Evolutionary conservation across 768 basidiomycete species (phyloP).

Genomic region (Pulveroboletus sp.): DNA sequence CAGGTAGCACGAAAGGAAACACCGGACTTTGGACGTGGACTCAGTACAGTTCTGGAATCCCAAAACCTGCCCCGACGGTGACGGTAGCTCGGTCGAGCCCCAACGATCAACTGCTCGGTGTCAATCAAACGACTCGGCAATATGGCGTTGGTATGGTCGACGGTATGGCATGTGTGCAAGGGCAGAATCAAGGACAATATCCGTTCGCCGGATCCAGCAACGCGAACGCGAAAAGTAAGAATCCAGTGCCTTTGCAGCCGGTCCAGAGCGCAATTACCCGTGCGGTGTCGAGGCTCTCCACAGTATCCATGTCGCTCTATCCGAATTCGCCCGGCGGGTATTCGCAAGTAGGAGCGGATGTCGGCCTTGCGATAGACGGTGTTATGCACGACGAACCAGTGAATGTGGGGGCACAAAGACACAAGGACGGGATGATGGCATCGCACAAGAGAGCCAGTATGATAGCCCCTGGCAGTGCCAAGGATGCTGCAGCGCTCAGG

Average conservation of each 20-base stretch:
- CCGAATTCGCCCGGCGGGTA: slow-evolving; percentile 37
- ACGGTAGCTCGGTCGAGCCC: slow-evolving; percentile 24
- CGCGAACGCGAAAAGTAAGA: slow-evolving; percentile 20
- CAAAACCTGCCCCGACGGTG: slow-evolving; percentile 22
- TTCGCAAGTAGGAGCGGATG: slow-evolving; percentile 20
- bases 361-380: slow-evolving; percentile 35
- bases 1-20: slow-evolving; percentile 34
- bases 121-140: slow-evolving; percentile 8
- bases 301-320: slow-evolving; percentile 45
- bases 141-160: slow-evolving; percentile 4
- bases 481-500: slow-evolving; percentile 20
- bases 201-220: slow-evolving; percentile 26
- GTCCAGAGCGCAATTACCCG: slow-evolving; percentile 38
- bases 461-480: slow-evolving; percentile 15
- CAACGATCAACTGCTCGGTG: slow-evolving; percentile 8
- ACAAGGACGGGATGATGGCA: slow-evolving; percentile 30
- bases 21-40: slow-evolving; percentile 54
- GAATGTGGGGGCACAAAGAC: slow-evolving; percentile 29
- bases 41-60: slow-evolving; percentile 43
- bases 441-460: slow-evolving; percentile 21
- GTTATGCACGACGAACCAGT: slow-evolving; percentile 41
- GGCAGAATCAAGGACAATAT: slow-evolving; percentile 12
- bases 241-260: slow-evolving; percentile 35
- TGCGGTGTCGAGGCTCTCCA: slow-evolving; percentile 37
- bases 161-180: slow-evolving; percentile 14